phyloP scores from a whole-genome alignment of 2,329 filamentous ascomycete species.

The Aspergillus cejpii region DNA sequence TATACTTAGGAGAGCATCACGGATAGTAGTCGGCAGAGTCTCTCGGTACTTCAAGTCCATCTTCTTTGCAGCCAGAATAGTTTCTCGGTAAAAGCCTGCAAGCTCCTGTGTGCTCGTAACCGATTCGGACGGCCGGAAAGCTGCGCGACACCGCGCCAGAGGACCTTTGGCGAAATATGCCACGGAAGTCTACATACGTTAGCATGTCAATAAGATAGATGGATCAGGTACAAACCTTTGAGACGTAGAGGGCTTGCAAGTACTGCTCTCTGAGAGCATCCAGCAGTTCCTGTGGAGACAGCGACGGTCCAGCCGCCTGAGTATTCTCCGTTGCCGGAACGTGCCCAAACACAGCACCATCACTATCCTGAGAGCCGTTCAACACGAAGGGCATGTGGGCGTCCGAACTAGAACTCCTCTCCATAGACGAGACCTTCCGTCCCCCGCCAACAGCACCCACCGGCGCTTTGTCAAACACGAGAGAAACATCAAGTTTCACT shows the following conservation, averaged over 20 bases:
- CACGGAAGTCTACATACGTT: slow-evolving; percentile 39
- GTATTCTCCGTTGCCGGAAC: slow-evolving; percentile 9
- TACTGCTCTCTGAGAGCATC: slow-evolving; percentile 37
- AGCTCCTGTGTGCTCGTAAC: slow-evolving; percentile 24
- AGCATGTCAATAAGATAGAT: slow-evolving; percentile 5
- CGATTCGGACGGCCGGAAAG: slow-evolving; percentile 29
- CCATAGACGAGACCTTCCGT: slow-evolving; percentile 16
- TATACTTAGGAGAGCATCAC: slow-evolving; percentile 31
- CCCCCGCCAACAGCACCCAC: slow-evolving; percentile 3
- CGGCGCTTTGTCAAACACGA: slow-evolving; percentile 25
- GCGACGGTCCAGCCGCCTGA: slow-evolving; percentile 15
- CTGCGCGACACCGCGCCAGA: slow-evolving; percentile 41
- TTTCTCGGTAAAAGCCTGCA: slow-evolving; percentile 37
- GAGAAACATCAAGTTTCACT: slow-evolving; percentile 23
- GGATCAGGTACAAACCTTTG: slow-evolving; percentile 29
- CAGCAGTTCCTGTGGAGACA: slow-evolving; percentile 33
- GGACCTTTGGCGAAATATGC: slow-evolving; percentile 49
- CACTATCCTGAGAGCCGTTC: slow-evolving; percentile 15
- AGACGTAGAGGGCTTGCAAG: slow-evolving; percentile 40
- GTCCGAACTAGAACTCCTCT: slow-evolving; percentile 15
- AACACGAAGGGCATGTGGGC: slow-evolving; percentile 3
- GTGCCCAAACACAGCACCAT: background rate
- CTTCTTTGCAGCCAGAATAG: slow-evolving; percentile 41
- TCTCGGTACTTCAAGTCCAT: slow-evolving; percentile 45
- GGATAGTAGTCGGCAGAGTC: slow-evolving; percentile 37